phyloP scores from a whole-genome alignment of 305 asterid species.

The Vinca major region DNA sequence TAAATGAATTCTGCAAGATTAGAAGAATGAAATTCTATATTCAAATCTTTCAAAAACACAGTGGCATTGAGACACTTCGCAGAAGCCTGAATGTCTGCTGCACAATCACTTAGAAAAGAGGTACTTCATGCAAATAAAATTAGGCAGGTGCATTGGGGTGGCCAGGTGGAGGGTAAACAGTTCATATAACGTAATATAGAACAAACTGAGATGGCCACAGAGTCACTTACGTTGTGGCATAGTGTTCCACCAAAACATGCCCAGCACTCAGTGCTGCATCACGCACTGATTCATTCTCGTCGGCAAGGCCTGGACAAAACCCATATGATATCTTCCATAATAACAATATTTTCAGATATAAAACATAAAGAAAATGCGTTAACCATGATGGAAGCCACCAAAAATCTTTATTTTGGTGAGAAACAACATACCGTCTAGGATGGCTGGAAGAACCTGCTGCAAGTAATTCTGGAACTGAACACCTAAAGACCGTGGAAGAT shows the following conservation, averaged over 20 bases:
- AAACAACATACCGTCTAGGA: slow-evolving; percentile 62
- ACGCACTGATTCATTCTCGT: slow-evolving; percentile 99
- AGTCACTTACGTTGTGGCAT: slow-evolving; percentile 82
- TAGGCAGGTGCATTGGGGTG: background rate
- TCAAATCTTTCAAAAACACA: background rate
- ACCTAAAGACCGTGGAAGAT: slow-evolving; percentile 91
- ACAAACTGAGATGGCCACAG: slow-evolving; percentile 16
- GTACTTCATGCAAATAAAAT: background rate
- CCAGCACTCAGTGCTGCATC: slow-evolving; percentile 99
- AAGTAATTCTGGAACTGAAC: slow-evolving; percentile 94
- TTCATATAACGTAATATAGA: background rate
- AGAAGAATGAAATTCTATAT: background rate
- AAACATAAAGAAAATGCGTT: background rate
- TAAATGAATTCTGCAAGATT: background rate
- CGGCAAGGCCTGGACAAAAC: slow-evolving; percentile 72
- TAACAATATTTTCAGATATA: background rate
- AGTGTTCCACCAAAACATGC: slow-evolving; percentile 96
- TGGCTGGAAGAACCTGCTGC: slow-evolving; percentile 96
- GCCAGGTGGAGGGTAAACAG: background rate
- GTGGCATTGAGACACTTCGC: background rate
- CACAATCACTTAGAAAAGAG: background rate
- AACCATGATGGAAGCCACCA: background rate
- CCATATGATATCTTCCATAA: background rate
- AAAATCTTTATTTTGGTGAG: background rate
- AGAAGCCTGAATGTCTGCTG: background rate